phyloP scores from a whole-genome alignment of 2,329 filamentous ascomycete species.

The Calonectria pseudoturangicola region DNA sequence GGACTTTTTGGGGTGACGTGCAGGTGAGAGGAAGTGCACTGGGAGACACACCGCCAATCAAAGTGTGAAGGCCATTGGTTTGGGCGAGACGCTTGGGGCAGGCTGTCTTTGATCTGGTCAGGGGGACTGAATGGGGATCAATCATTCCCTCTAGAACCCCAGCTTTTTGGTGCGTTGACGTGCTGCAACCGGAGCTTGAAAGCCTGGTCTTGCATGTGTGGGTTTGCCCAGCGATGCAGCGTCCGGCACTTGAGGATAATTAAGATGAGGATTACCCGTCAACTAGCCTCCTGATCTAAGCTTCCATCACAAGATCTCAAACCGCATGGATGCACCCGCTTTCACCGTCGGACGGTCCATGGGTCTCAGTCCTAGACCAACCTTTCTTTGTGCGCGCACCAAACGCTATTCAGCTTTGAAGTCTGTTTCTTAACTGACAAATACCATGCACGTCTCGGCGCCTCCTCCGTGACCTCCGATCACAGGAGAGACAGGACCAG shows the following conservation, averaged over 20 bases:
- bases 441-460: slow-evolving; percentile 27
- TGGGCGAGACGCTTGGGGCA: slow-evolving; percentile 52
- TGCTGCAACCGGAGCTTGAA: slow-evolving; percentile 18
- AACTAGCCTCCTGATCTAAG: slow-evolving; percentile 1
- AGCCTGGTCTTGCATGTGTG: slow-evolving; percentile 13
- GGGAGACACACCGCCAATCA: slow-evolving; percentile 49
- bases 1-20: slow-evolving; percentile 42
- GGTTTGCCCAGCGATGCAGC: slow-evolving; percentile 13
- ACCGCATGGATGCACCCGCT: slow-evolving; percentile 1
- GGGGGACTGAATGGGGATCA: slow-evolving; percentile 38
- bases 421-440: slow-evolving; percentile 26
- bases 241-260: not conserved
- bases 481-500: slow-evolving; percentile 23
- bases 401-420: slow-evolving; percentile 22
- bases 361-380: slow-evolving; percentile 35
- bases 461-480: slow-evolving; percentile 31
- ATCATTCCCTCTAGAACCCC: slow-evolving; percentile 19
- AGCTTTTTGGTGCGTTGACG: slow-evolving; percentile 28
- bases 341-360: not conserved
- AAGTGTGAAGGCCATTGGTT: slow-evolving; percentile 29
- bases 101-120: slow-evolving; percentile 38
- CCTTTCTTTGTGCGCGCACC: slow-evolving; percentile 18
- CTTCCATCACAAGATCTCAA: slow-evolving; percentile 7
- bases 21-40: slow-evolving; percentile 43
- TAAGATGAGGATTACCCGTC: not conserved